Percentiles rank a stretch among this genome's conserved stretches.
Evolutionary conservation across 768 basidiomycete species (phyloP).

Genomic region (Coprinopsis cinerea): DNA sequence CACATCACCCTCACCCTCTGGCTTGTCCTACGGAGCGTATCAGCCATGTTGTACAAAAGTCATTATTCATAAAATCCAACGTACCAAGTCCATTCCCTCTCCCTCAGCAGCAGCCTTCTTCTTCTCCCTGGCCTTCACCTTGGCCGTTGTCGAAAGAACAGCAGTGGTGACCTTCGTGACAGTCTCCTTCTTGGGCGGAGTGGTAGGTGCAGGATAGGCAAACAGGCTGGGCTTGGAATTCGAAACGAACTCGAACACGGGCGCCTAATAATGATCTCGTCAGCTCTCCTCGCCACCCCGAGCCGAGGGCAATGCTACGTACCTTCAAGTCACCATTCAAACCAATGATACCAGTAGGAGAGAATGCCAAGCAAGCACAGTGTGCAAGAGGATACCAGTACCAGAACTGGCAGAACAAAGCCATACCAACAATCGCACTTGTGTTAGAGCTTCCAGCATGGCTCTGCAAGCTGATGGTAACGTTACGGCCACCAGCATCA

Average conservation of each 20-base stretch:
- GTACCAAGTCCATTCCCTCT: constrained; percentile 78
- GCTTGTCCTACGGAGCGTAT: constrained; percentile 35
- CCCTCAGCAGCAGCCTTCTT: constrained; percentile 81
- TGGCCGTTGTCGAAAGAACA: constrained; percentile 94
- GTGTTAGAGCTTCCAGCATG: constrained; percentile 91
- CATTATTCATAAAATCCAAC: constrained; percentile 18
- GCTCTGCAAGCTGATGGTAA: constrained; percentile 90
- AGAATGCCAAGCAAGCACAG: constrained; percentile 86
- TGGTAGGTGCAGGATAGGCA: constrained; percentile 82
- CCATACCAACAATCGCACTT: constrained; percentile 95
- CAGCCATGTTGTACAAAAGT: too few species aligned
- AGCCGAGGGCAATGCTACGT: too few species aligned
- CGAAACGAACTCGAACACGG: constrained; percentile 86
- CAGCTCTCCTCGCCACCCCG: too few species aligned
- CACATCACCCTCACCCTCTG: constrained; percentile 55
- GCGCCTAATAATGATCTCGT: too few species aligned
- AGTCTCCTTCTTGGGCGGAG: constrained; percentile 89
- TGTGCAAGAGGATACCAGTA: constrained; percentile 99
- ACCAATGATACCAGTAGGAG: constrained; percentile 93
- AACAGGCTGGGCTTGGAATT: constrained; percentile 89
- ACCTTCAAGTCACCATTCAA: constrained; percentile 84
- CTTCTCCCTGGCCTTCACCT: constrained; percentile 93
- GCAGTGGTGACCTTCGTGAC: constrained; percentile 90
- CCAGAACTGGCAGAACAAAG: constrained; percentile 98
- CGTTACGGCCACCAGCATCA: constrained; percentile 95